Conservation (phyloP, 768 basidiomycete species). For the Termitomyces sp. region DNA sequence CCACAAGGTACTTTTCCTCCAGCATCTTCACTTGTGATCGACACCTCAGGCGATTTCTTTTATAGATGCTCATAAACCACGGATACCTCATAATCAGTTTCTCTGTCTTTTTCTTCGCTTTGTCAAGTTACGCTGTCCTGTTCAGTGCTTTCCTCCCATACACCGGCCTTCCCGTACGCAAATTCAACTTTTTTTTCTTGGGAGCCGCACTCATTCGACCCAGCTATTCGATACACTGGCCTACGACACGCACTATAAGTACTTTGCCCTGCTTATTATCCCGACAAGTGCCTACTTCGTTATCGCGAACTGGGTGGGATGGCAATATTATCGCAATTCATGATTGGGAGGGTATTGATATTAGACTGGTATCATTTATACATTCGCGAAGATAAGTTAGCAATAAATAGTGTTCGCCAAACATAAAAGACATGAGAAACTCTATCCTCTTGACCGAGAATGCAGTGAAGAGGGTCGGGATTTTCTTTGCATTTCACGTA, state of each 20-base stretch:
- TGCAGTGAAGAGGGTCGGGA: conserved; percentile 39
- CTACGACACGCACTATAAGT: conserved; percentile 85
- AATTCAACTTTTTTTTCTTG: neutral
- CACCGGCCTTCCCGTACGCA: conserved; percentile 45
- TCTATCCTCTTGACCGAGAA: conserved; percentile 24
- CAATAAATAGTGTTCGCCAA: conserved; percentile 6
- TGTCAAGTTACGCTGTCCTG: conserved; percentile 58
- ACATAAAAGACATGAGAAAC: conserved; percentile 21
- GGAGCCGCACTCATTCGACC: neutral
- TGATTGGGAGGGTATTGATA: conserved; percentile 25
- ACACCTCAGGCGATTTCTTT: neutral
- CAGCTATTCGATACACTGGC: conserved; percentile 64
- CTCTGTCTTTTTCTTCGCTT: conserved; percentile 45
- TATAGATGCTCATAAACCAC: conserved; percentile 14
- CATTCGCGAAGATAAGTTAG: conserved; percentile 9
- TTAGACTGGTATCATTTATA: neutral
- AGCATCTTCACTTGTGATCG: neutral
- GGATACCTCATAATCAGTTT: conserved; percentile 44
- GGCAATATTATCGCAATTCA: conserved; percentile 95
- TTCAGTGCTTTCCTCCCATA: conserved; percentile 58
- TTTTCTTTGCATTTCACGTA: conserved; percentile 43
- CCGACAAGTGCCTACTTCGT: conserved; percentile 84
- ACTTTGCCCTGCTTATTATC: conserved; percentile 70
- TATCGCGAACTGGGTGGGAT: conserved; percentile 98
- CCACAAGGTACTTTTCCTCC: neutral